Percentiles rank a stretch among this genome's conserved stretches.
Conservation (phyloP, 371 early-diverging fungal species). For the Capniomyces stellatus region DNA sequence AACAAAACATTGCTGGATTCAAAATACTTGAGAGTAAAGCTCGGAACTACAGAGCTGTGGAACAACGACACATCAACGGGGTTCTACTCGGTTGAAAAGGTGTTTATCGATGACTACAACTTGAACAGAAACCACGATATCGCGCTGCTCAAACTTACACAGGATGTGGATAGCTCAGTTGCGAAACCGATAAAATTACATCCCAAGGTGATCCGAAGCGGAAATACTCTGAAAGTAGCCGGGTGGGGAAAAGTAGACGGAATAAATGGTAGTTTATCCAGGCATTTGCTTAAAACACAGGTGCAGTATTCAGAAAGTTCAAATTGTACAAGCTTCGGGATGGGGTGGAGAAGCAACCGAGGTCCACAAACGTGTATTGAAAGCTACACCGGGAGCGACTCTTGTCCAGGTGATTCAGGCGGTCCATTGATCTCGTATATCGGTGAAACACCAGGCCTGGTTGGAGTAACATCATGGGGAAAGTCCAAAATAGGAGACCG, state of each 20-base stretch:
- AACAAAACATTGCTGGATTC: too few species aligned
- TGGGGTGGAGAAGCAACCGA: not conserved
- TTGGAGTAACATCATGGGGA: constrained; percentile 22
- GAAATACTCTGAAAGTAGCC: not conserved
- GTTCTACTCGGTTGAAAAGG: too few species aligned
- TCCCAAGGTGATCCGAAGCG: too few species aligned
- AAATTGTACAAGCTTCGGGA: not conserved
- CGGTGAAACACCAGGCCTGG: constrained; percentile 9
- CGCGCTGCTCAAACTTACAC: too few species aligned
- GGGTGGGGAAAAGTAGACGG: not conserved
- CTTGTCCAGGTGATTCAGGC: constrained; percentile 30
- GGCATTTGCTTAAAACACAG: not conserved
- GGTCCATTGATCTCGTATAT: constrained; percentile 22
- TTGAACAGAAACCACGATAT: too few species aligned
- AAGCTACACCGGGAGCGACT: constrained; percentile 18
- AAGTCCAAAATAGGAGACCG: not conserved
- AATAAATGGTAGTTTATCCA: not conserved
- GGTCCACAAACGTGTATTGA: constrained; percentile 22
- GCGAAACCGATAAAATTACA: too few species aligned
- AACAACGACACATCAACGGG: too few species aligned
- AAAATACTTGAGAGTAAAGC: too few species aligned
- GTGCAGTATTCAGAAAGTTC: not conserved
- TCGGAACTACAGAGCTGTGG: too few species aligned
- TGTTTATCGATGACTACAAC: too few species aligned
- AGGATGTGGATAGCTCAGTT: too few species aligned